Percentiles rank a stretch among this genome's conserved stretches.
These are phyloP conservation scores for Boletus rufocinnamomeus DNA, from an alignment of 768 basidiomycete genomes.

Conservation along the genomic window DNA sequence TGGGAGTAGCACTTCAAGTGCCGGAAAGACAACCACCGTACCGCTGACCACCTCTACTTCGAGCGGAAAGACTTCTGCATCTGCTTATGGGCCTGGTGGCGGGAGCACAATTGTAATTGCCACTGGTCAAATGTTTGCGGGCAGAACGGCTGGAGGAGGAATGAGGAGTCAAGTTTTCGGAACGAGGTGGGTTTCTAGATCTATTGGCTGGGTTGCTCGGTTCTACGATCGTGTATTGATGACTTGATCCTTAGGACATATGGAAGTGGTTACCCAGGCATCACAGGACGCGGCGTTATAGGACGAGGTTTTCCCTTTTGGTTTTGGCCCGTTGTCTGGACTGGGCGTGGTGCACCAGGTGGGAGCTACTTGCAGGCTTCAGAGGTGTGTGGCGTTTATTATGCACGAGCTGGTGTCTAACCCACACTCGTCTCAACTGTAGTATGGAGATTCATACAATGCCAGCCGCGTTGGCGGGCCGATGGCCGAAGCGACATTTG, in stretches of 20 bases:
- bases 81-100: slow-evolving; percentile 38
- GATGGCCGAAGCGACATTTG: slow-evolving; percentile 40
- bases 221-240: background rate
- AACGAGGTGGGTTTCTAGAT: slow-evolving; percentile 36
- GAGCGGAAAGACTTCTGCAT: slow-evolving; percentile 29
- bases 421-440: slow-evolving; percentile 17
- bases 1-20: slow-evolving; percentile 3
- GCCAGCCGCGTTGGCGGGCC: slow-evolving; percentile 52
- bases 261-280: slow-evolving; percentile 65
- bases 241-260: slow-evolving; percentile 42
- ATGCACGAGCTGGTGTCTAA: background rate
- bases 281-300: slow-evolving; percentile 44
- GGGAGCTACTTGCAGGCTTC: slow-evolving; percentile 39
- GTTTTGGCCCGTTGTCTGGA: slow-evolving; percentile 67
- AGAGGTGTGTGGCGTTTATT: slow-evolving; percentile 39
- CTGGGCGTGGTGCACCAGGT: slow-evolving; percentile 27
- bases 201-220: background rate
- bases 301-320: slow-evolving; percentile 61
- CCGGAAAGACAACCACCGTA: slow-evolving; percentile 17
- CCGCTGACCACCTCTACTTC: slow-evolving; percentile 23
- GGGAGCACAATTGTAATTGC: slow-evolving; percentile 40
- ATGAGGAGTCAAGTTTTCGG: slow-evolving; percentile 48
- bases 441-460: slow-evolving; percentile 51
- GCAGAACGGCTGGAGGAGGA: slow-evolving; percentile 55
- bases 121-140: slow-evolving; percentile 46